A percentile compares a stretch with the other conserved stretches of the same genome.
Evolutionary conservation across 2,329 filamentous ascomycete species (phyloP).

Genomic region (Teratosphaeria pseudoeucalypti): DNA sequence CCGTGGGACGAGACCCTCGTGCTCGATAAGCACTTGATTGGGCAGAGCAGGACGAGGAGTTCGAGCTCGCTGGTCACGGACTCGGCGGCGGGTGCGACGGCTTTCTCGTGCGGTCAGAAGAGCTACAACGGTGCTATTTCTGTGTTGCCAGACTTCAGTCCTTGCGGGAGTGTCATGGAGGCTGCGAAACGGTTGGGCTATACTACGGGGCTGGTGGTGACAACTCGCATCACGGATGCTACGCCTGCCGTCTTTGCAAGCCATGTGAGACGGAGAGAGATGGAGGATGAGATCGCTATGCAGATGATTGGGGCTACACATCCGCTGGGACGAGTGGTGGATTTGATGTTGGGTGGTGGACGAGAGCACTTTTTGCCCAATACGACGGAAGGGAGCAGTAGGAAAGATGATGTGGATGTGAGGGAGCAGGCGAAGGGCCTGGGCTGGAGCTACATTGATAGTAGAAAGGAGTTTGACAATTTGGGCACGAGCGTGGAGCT

Average conservation of each 20-base stretch:
- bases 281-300: conserved; percentile 84
- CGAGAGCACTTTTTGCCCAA: conserved; percentile 90
- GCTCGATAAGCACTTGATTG: conserved; percentile 82
- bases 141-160: conserved; percentile 70
- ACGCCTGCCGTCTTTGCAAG: conserved; percentile 92
- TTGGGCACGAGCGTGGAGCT: conserved; percentile 63
- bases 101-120: conserved; percentile 86
- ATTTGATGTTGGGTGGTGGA: conserved; percentile 87
- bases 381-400: conserved; percentile 67
- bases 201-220: conserved; percentile 86
- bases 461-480: conserved; percentile 59
- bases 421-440: conserved; percentile 60
- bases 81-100: conserved; percentile 91
- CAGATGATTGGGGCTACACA: conserved; percentile 78
- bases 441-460: conserved; percentile 69
- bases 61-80: conserved; percentile 82
- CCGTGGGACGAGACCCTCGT: conserved; percentile 64
- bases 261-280: conserved; percentile 67
- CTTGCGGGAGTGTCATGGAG: conserved; percentile 87
- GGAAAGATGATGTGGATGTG: conserved; percentile 67
- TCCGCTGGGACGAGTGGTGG: conserved; percentile 74
- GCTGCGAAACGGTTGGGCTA: conserved; percentile 88
- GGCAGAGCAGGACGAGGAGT: conserved; percentile 77
- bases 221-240: conserved; percentile 88
- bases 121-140: conserved; percentile 96